Conservation (phyloP, 1,139 yeast genomes). For the Yamadazyma epiphylla region DNA sequence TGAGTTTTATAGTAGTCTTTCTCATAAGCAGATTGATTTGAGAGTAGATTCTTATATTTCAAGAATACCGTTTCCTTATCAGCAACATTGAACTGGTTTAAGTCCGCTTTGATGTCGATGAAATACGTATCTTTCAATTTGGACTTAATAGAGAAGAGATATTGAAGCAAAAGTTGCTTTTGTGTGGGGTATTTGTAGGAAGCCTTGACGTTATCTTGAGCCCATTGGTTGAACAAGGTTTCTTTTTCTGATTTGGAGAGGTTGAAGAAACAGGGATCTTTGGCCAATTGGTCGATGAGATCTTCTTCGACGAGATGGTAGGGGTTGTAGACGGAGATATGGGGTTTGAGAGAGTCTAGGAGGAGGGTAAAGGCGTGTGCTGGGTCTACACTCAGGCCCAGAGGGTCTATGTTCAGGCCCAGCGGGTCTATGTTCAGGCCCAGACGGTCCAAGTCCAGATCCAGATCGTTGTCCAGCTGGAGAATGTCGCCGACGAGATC, state of each 20-base stretch:
- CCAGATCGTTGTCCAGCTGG: too few relatives aligned
- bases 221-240: slow-evolving; percentile 31
- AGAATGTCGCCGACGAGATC: slow-evolving; percentile 8
- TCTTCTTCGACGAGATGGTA: slow-evolving; percentile 42
- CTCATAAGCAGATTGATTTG: slow-evolving; percentile 10
- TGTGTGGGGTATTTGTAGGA: slow-evolving; percentile 28
- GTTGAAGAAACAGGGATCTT: slow-evolving; percentile 28
- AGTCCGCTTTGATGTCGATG: slow-evolving; percentile 21
- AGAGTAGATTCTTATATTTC: slow-evolving; percentile 10
- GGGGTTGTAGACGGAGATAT: slow-evolving; percentile 32
- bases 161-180: slow-evolving; percentile 18
- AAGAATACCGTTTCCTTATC: slow-evolving; percentile 9
- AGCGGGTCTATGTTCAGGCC: slow-evolving; percentile 2
- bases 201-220: too few relatives aligned
- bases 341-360: slow-evolving; percentile 19
- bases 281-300: slow-evolving; percentile 24
- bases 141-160: slow-evolving; percentile 28
- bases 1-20: slow-evolving; percentile 1
- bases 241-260: slow-evolving; percentile 20
- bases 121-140: slow-evolving; percentile 25
- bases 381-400: too few relatives aligned
- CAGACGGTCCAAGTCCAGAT: too few relatives aligned
- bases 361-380: too few relatives aligned
- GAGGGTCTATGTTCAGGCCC: slow-evolving; percentile 1
- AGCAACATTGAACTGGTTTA: slow-evolving; percentile 6